These are phyloP conservation scores for Powellomyces hirtus DNA, from an alignment of 192 early-diverging fungal species.

Conservation along the genomic window DNA sequence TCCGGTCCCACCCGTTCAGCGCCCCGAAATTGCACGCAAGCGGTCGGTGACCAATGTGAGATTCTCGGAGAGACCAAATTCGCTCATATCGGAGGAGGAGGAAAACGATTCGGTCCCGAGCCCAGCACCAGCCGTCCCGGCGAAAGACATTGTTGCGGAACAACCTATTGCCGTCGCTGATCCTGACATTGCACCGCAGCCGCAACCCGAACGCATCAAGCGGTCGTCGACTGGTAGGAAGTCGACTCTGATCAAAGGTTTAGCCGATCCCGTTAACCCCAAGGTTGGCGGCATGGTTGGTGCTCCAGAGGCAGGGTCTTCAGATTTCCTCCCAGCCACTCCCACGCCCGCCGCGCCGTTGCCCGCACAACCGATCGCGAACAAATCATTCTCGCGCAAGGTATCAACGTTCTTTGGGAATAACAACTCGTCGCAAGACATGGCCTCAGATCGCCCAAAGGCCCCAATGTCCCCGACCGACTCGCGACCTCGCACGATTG, in stretches of 20 bases:
- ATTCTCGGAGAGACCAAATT: not conserved
- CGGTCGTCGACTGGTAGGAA: not conserved
- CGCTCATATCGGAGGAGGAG: not conserved
- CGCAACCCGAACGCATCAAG: not conserved
- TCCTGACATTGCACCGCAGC: not conserved
- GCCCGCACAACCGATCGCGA: too few relatives aligned
- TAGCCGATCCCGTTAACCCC: too few relatives aligned
- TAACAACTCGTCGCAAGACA: too few relatives aligned
- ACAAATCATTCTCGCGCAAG: conserved; percentile 1
- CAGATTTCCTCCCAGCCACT: not conserved
- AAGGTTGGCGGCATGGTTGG: not conserved
- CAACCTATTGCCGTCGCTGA: not conserved
- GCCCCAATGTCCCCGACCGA: not conserved
- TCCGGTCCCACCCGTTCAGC: not conserved
- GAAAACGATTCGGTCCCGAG: not conserved
- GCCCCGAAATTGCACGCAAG: not conserved
- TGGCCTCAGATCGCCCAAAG: not conserved
- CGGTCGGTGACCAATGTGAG: conserved; percentile 1
- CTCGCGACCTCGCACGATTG: not conserved
- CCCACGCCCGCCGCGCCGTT: not conserved
- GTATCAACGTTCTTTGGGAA: not conserved
- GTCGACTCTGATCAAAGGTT: too few relatives aligned
- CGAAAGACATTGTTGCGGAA: not conserved
- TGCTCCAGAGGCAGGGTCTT: not conserved
- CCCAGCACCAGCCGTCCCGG: not conserved